Base-by-base conservation (phyloP, 1,284 basidiomycete genomes). In the Somion occarium region DNA sequence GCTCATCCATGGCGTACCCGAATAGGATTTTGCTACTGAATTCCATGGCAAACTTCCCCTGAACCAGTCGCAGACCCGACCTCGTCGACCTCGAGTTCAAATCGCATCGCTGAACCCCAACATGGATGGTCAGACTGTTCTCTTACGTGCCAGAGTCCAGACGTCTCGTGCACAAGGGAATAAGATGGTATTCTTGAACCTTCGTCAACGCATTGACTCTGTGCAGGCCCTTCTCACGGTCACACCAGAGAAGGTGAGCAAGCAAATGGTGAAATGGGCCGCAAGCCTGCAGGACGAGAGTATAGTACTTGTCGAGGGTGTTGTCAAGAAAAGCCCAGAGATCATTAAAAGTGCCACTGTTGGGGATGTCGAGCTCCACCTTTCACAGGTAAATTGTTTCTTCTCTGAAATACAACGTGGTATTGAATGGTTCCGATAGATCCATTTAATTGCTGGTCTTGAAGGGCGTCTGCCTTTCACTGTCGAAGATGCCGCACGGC, bases 211-310 rank as follows among this genome's bases (percentile, higher is more conserved):
- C 60, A 86, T 81, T 37, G 80, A 91, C 65, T 91, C 95, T 1
- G 85, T 99, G 3, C 97, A 99, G 69, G 93, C 91, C 38, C 75
- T 98, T 15, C 74, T 98, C 45, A 75, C 79, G 38, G 83, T 90
- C 44, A 76, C 89, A 34, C 83, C 86, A 20, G 88, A 86, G 53
- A 88, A 87, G 63, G 80, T 99, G 15, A 98, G 93, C 57, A 97
- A 95, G 70, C 94, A 97, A 69, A 99, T 99, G 97, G 82, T 93
- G 50, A 98, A 96, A 71, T 99, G 91, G 88, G 83, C 88, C 15
- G 84, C 85, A 19, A 67, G 81, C 38, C 74, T 99, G 46, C 75
- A 86, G 34, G 78, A 84, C 57, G 97, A 99, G 73, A 92, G 90
- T 52, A 94, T 99, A 60, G 90, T 99, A 7, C 82, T 94, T 27